Percentiles rank a stretch among this genome's conserved stretches.
Conservation (phyloP, 1,284 basidiomycete genomes). For the Fomes fomentarius region DNA sequence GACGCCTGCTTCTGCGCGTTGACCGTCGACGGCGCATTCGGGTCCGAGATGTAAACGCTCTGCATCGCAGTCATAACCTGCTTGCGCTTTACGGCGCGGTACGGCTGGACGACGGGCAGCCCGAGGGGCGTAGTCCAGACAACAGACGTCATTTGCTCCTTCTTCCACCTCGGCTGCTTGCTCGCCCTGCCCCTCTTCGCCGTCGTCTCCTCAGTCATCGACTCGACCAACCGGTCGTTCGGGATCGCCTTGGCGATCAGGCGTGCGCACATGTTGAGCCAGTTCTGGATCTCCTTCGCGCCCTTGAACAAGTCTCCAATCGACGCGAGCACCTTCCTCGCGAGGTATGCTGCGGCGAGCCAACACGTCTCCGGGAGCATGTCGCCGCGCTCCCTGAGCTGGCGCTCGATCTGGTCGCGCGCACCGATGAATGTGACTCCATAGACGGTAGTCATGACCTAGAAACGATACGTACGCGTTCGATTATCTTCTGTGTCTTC, state of each 20-base stretch:
- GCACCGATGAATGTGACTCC: conserved; percentile 97
- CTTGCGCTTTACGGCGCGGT: conserved; percentile 83
- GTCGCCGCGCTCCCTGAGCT: conserved; percentile 80
- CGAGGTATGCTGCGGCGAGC: conserved; percentile 81
- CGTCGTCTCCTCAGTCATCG: conserved; percentile 18
- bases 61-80: conserved; percentile 89
- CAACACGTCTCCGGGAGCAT: conserved; percentile 78
- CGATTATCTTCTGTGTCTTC: neutral
- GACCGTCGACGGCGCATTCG: conserved; percentile 71
- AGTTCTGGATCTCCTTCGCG: conserved; percentile 90
- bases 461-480: neutral
- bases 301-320: conserved; percentile 95
- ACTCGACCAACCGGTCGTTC: conserved; percentile 60
- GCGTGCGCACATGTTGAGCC: conserved; percentile 85
- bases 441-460: conserved; percentile 99
- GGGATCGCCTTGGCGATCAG: conserved; percentile 91
- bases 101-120: conserved; percentile 95
- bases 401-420: conserved; percentile 92
- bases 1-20: conserved; percentile 89
- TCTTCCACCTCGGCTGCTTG: conserved; percentile 51
- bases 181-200: conserved; percentile 10
- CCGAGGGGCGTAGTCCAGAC: conserved; percentile 97
- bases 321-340: conserved; percentile 76
- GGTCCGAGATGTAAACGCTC: conserved; percentile 93
- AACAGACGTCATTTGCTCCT: conserved; percentile 95